Evolutionary conservation across 2,329 filamentous ascomycete genomes (phyloP).

Genomic region (Mollisia scopiformis): DNA sequence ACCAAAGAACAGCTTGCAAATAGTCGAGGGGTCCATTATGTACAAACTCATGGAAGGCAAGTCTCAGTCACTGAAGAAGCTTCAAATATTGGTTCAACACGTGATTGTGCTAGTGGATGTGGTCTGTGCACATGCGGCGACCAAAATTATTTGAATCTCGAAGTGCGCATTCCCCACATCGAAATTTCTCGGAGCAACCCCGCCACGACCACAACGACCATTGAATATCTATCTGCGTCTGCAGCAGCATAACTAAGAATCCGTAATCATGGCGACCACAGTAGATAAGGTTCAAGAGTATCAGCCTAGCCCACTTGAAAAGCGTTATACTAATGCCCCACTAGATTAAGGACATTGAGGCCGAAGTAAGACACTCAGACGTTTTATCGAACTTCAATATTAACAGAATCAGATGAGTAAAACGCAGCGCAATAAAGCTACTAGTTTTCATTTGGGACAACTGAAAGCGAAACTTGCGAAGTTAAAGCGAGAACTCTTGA

Average conservation of each 20-base stretch:
- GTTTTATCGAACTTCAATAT: background rate
- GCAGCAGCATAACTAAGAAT: background rate
- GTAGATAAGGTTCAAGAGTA: constrained; percentile 80
- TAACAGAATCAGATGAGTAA: constrained; percentile 70
- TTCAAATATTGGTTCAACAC: background rate
- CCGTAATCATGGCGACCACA: constrained; percentile 83
- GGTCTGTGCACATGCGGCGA: background rate
- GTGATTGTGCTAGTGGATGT: too few species aligned
- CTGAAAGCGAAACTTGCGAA: constrained; percentile 98
- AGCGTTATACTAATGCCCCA: constrained; percentile 26
- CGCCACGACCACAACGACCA: background rate
- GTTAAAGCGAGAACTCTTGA: constrained; percentile 93
- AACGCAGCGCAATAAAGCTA: constrained; percentile 97
- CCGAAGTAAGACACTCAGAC: constrained; percentile 69
- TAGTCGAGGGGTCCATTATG: constrained; percentile 28
- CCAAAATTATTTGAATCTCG: background rate
- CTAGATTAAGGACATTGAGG: constrained; percentile 95
- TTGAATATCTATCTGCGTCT: background rate
- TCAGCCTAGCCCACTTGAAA: background rate
- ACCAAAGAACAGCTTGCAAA: constrained; percentile 34
- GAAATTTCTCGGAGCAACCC: background rate
- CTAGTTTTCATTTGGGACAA: constrained; percentile 91
- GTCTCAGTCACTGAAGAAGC: background rate
- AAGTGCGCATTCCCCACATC: constrained; percentile 12
- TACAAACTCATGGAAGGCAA: background rate